Evolutionary conservation across 2,329 filamentous ascomycete genomes (phyloP).

Genomic region (Fusarium virguliforme): DNA sequence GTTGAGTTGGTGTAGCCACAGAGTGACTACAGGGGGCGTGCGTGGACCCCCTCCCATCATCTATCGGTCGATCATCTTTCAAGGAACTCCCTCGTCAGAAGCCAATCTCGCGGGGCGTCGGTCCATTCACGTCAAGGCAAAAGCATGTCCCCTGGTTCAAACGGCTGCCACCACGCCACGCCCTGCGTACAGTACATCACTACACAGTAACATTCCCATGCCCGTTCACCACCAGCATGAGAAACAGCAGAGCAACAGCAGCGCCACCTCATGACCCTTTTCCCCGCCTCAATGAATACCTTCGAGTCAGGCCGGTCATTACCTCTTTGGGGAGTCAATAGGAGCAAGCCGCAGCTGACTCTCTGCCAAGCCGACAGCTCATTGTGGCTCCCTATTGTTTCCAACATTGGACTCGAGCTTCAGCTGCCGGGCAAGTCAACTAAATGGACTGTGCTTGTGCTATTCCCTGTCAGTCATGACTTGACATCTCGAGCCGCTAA

Average conservation of each 20-base stretch:
- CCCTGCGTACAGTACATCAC: conserved; percentile 5
- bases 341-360: conserved; percentile 6
- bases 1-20: conserved; percentile 38
- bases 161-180: not conserved
- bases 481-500: conserved; percentile 20
- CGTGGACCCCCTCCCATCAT: conserved; percentile 34
- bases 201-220: not conserved
- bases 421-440: conserved; percentile 16
- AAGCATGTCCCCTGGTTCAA: conserved; percentile 2
- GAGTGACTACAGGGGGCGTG: not conserved
- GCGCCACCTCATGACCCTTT: not conserved
- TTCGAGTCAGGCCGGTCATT: conserved; percentile 2
- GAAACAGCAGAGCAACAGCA: conserved; percentile 8
- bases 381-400: conserved; percentile 41
- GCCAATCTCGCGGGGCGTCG: conserved; percentile 44
- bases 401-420: conserved; percentile 9
- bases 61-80: conserved; percentile 48
- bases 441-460: not conserved
- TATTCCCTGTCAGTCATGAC: conserved; percentile 8
- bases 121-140: conserved; percentile 11
- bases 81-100: conserved; percentile 43
- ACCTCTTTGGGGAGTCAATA: conserved; percentile 36
- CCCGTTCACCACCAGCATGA: not conserved
- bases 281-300: conserved; percentile 1
- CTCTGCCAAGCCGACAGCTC: conserved; percentile 16